Base-by-base conservation (phyloP, 73 alveolate species). In the Stentor roeselii region DNA sequence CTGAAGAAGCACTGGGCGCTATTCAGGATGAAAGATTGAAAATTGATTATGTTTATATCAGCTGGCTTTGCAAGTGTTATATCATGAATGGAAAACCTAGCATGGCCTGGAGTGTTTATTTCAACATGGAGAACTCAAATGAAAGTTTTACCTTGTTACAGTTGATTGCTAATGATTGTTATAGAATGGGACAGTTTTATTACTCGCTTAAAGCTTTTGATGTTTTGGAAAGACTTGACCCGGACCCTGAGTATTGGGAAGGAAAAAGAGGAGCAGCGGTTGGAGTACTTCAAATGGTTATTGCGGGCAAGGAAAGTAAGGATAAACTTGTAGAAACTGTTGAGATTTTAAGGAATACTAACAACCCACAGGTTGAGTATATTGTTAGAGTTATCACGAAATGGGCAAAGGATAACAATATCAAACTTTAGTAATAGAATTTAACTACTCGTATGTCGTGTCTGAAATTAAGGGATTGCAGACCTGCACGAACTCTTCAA, bases 131-230 rank as follows among this genome's bases (percentile, higher is more conserved):
- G 75, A 95, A 98, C 78, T 92, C 97, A 41, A 92, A 94, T 59
- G 99, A 96, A 78, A 91, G 99, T 32, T 90, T 96, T 82, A 86
- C 92, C 59, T 87, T 97, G 75, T 92, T 97, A 76, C 89, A 95
- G 59, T 76, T 97, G 75, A 97, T 97, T 31, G 99, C 99, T 58
- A 97, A 97, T 86, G 99, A 98, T 83, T 95, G 99, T 91, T 97
- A 98, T 90, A 89, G 94, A 82, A 98, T 98, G 99, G 99, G 99
- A 35, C 98, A 95, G 83, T 97, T 95, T 95, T 98, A 98, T 85
- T 95, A 94, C 86, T 95, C 99, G 1, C 96, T 93, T 35, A 94
- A 96, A 87, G 99, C 99, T 11, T 98, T 97, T 77, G 99, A 97
- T 75, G 98, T 98, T 60, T 93, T 98, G 59, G 99, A 97, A 85